Evolutionary conservation across 1,139 yeast genomes (phyloP).

Genomic region (Eremothecium cymbalariae): DNA sequence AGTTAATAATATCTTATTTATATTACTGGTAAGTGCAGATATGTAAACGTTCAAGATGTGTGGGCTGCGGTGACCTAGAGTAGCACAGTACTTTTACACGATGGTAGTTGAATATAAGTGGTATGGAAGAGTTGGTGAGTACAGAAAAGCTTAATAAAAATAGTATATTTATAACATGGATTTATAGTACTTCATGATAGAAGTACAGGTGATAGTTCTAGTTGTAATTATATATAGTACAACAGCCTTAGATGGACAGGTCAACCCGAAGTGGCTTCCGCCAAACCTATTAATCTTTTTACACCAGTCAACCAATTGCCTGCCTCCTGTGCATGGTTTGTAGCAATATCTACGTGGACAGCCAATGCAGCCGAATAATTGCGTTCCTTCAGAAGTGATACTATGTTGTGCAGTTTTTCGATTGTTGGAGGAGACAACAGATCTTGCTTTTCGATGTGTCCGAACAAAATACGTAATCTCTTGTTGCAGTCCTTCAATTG

Average conservation of each 20-base stretch:
- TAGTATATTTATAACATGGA: too few species aligned
- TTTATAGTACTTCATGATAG: too few species aligned
- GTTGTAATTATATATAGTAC: slow-evolving; percentile 3
- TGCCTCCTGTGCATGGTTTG: slow-evolving; percentile 62
- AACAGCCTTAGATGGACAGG: slow-evolving; percentile 5
- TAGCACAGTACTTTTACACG: too few species aligned
- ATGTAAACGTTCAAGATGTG: too few species aligned
- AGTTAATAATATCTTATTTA: too few species aligned
- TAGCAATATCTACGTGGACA: slow-evolving; percentile 51
- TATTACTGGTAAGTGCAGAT: too few species aligned
- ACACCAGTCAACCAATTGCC: slow-evolving; percentile 95
- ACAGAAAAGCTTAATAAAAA: too few species aligned
- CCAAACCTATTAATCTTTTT: slow-evolving; percentile 77
- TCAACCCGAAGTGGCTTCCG: slow-evolving; percentile 31
- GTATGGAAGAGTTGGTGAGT: too few species aligned
- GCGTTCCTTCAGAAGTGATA: slow-evolving; percentile 43
- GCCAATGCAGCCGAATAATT: slow-evolving; percentile 56
- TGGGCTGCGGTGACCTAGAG: too few species aligned
- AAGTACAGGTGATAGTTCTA: too few species aligned
- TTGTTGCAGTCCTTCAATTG: slow-evolving; percentile 79
- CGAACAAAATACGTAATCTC: slow-evolving; percentile 68
- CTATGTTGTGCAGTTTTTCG: slow-evolving; percentile 44
- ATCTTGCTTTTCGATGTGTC: slow-evolving; percentile 71
- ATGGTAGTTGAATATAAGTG: too few species aligned
- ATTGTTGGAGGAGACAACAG: slow-evolving; percentile 52